A percentile compares a stretch with the other conserved stretches of the same genome.
Conservation (phyloP, 2,329 filamentous ascomycete species). For the Stemphylium lycopersici region DNA sequence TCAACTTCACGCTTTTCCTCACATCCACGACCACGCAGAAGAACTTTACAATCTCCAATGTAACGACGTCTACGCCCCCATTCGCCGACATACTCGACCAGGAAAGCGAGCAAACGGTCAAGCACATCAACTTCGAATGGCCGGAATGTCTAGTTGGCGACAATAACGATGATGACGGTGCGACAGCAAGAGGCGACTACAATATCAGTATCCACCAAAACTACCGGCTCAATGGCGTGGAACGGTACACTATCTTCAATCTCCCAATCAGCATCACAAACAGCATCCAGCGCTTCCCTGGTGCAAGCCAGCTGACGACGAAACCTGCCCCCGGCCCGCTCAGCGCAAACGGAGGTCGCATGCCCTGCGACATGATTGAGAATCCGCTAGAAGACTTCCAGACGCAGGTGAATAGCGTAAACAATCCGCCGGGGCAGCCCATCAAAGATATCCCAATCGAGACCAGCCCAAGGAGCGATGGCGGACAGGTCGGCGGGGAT, state of each 20-base stretch:
- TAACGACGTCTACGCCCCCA: slow-evolving; percentile 59
- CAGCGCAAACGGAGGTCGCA: slow-evolving; percentile 42
- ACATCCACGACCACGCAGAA: slow-evolving; percentile 66
- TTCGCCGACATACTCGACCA: slow-evolving; percentile 68
- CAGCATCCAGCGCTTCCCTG: slow-evolving; percentile 55
- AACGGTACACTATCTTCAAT: slow-evolving; percentile 74
- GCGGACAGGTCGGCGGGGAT: slow-evolving; percentile 35
- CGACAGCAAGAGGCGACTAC: slow-evolving; percentile 64
- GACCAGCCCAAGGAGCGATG: slow-evolving; percentile 30
- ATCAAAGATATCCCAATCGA: slow-evolving; percentile 36
- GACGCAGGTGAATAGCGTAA: slow-evolving; percentile 37
- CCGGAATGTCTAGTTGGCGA: slow-evolving; percentile 71
- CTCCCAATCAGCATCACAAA: slow-evolving; percentile 73
- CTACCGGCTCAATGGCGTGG: slow-evolving; percentile 67
- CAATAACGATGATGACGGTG: slow-evolving; percentile 53
- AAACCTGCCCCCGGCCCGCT: slow-evolving; percentile 43
- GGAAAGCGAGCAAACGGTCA: slow-evolving; percentile 71
- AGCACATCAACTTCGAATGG: slow-evolving; percentile 76
- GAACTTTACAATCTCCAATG: slow-evolving; percentile 73
- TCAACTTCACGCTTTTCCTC: slow-evolving; percentile 71
- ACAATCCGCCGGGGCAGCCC: slow-evolving; percentile 42
- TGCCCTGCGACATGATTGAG: slow-evolving; percentile 36
- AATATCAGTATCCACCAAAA: slow-evolving; percentile 76
- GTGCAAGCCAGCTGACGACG: slow-evolving; percentile 39
- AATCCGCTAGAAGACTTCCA: slow-evolving; percentile 37